Evolutionary conservation across 371 early-diverging fungal species (phyloP).

Genomic region (Mucor saturninus): DNA sequence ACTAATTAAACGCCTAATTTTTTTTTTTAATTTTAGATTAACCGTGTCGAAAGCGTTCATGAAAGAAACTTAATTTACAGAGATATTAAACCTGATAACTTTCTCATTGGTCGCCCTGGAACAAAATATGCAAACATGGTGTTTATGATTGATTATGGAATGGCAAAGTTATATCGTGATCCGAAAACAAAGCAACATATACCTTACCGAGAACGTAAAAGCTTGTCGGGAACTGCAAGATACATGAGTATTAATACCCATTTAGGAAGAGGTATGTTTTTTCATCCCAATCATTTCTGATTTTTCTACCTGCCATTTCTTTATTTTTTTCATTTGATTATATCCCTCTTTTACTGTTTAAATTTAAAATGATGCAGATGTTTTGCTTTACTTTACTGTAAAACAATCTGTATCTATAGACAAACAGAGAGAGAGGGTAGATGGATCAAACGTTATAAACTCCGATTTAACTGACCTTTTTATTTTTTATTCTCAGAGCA

Average conservation of each 20-base stretch:
- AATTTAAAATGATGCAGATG: not conserved
- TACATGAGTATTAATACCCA: constrained; percentile 98
- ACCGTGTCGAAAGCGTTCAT: constrained; percentile 94
- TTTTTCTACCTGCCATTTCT: not conserved
- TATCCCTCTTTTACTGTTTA: not conserved
- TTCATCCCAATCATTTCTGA: not conserved
- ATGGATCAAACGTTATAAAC: not conserved
- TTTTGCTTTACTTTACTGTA: not conserved
- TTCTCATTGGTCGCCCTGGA: constrained; percentile 84
- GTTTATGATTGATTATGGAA: constrained; percentile 93
- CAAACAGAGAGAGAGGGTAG: not conserved
- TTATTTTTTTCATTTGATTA: not conserved
- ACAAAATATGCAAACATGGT: constrained; percentile 66
- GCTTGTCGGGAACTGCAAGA: constrained; percentile 93
- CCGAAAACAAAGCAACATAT: constrained; percentile 92
- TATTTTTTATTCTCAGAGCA: constrained; percentile 65
- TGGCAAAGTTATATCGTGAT: constrained; percentile 93
- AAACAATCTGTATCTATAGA: not conserved
- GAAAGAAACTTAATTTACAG: constrained; percentile 97
- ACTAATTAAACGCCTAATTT: not conserved
- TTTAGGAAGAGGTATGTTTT: constrained; percentile 65
- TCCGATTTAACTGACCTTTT: constrained; percentile 9
- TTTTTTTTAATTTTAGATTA: constrained; percentile 56
- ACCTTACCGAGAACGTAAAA: constrained; percentile 87
- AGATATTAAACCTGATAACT: constrained; percentile 99